Evolutionary conservation across 768 basidiomycete genomes (phyloP), one percentile per base, ranked within the genome.

Genomic region (Lactarius evosmus): DNA sequence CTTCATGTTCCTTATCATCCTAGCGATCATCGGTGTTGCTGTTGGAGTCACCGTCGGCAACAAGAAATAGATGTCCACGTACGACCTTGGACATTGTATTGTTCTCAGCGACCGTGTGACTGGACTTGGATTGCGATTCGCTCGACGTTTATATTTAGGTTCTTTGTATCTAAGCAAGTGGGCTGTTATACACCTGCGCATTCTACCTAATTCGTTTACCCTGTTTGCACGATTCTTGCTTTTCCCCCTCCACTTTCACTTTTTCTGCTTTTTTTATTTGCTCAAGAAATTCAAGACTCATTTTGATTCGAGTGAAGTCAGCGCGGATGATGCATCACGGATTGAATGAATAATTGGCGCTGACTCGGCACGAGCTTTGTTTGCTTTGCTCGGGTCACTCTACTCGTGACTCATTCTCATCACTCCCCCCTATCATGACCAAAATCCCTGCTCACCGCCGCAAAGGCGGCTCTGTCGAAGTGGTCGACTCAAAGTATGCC

Each of bases 401-500:
- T n/a, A 22, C 34, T 27, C 25, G 40, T 52, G 17, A 34, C 60
- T 8, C 30, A 9, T 56, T 44, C 16, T 32, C 36, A 38, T 46
- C 34, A 53, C 51, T 36, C 40, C n/a, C 29, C 32, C 16, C 34
- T n/a, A 16, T 29, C 44, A 69, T 69, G 68, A 38, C 62, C 34
- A 68, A 74, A 69, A 62, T 9, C 68, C 19, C 66, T 8, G 44
- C 49, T 25, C 67, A 59, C 1, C 68, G 68, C 38, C 81, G 82
- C 68, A 78, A 82, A 69, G 77, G 80, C 58, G 76, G 74, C 44
- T 85, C 89, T 8, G 80, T 89, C 57, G 85, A 87, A 67, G 79
- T 89, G 30, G 86, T 93, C 59, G 89, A 93, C 74, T 89, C 92
- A 61, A 91, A 92, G 72, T 83, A 86, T 62, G 93, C 91, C 9